These are phyloP conservation scores for Pseudogymnoascus sp. DNA, from an alignment of 2,329 filamentous ascomycete genomes.

Conservation along the genomic window DNA sequence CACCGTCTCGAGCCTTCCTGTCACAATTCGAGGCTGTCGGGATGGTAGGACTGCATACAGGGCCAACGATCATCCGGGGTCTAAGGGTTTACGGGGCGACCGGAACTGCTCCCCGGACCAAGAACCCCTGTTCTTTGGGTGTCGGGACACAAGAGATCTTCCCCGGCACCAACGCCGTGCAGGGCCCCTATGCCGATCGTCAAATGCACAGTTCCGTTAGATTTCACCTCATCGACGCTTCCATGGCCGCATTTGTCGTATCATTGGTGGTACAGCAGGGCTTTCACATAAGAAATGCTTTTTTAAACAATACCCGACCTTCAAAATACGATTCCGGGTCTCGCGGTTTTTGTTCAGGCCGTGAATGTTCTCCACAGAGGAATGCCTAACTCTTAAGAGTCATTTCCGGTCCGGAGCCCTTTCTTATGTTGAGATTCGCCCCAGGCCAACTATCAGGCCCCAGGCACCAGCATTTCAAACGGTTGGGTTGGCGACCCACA, in stretches of 20 bases:
- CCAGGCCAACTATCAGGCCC: neutral
- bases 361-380: neutral
- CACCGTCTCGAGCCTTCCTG: neutral
- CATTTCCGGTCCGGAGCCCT: neutral
- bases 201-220: neutral
- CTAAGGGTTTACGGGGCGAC: neutral
- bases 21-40: constrained; percentile 1
- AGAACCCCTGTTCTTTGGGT: neutral
- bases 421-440: neutral
- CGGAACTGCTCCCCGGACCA: neutral
- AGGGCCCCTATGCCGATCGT: neutral
- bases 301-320: neutral
- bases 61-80: neutral
- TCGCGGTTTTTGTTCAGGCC: neutral
- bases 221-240: constrained; percentile 7
- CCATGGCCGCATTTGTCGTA: neutral
- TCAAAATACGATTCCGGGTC: neutral
- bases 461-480: neutral
- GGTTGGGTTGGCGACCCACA: neutral
- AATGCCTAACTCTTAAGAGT: neutral
- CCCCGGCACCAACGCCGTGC: neutral
- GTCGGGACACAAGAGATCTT: neutral
- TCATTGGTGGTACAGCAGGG: neutral
- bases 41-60: constrained; percentile 5
- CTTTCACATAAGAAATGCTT: neutral